Base-by-base conservation (phyloP, 257 asterid species). In the Ophiorrhiza pumila region DNA sequence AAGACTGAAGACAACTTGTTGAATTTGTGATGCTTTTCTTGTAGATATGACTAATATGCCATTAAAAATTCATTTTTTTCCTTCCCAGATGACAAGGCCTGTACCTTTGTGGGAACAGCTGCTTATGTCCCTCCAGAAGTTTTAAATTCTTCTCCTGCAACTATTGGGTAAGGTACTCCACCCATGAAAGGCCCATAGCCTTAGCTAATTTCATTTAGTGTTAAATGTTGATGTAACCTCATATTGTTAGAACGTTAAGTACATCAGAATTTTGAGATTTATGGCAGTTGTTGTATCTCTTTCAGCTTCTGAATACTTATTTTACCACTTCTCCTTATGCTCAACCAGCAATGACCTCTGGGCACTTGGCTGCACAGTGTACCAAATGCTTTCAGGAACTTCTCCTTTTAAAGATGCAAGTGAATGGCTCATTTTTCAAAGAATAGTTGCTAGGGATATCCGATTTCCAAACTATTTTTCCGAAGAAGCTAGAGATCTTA, bases 121-220 rank as follows among this genome's bases (percentile, higher is more conserved):
- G 99, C 99, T 66, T 95, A 95, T 81, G 98, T 92, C 47, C 99
- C 99, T 67, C 99, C 99, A 1, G 99, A 95, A 85, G 97, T 95
- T 68, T 71, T 95, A 77, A 92, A 95, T 82, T 95, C 99, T 66
- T 92, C 98, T 57, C 99, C 99, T 13, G 99, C 98, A 56, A 95
- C 99, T 79, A 86, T 95, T 65, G 96, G 93, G 94, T 89, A 72
- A 72, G 72, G 61, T 53, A 67, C 43, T 49, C 60, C 46, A 62
- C 46, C 60, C 76, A 49, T 57, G 60, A 25, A 75, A 70, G 74
- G 42, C 55, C 71, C 65, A 8, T 25, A 29, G 10, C n/a, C 55
- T 71, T 56, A 11, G 18, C 49, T 35, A 18, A 4, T 58, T 68
- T 23, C 25, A 22, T 66, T 25, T 41, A 22, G 23, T n/a, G 18